Percentiles rank a stretch among this genome's conserved stretches.
These are phyloP conservation scores for Juncus inflexus DNA, from an alignment of 176 grass and related monocot genomes.

Conservation along the genomic window DNA sequence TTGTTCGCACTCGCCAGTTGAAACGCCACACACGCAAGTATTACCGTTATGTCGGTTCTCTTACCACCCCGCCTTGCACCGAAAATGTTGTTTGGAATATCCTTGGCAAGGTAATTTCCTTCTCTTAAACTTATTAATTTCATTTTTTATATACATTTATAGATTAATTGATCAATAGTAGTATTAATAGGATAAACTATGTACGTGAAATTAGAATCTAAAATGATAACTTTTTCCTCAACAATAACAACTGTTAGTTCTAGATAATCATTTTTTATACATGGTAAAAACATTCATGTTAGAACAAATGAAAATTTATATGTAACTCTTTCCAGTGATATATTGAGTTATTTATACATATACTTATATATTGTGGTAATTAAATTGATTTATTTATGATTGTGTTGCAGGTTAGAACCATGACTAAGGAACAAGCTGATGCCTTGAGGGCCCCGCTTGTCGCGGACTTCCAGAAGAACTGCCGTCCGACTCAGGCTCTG, in stretches of 20 bases:
- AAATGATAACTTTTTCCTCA: too few relatives aligned
- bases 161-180: background rate
- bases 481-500: slow-evolving; percentile 46
- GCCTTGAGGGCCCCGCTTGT: slow-evolving; percentile 31
- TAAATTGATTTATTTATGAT: slow-evolving; percentile 15
- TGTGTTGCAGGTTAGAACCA: slow-evolving; percentile 32
- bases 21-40: slow-evolving; percentile 47
- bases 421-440: slow-evolving; percentile 46
- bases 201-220: too few relatives aligned
- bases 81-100: slow-evolving; percentile 69
- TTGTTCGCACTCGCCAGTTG: slow-evolving; percentile 33
- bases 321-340: background rate
- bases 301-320: background rate
- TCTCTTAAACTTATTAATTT: background rate
- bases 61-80: slow-evolving; percentile 75
- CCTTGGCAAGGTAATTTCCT: slow-evolving; percentile 51
- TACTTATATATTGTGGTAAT: background rate
- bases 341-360: background rate
- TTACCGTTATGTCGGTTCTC: slow-evolving; percentile 68
- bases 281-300: background rate
- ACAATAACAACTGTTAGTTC: background rate
- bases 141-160: background rate
- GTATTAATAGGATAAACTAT: too few relatives aligned
- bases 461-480: slow-evolving; percentile 14
- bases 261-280: background rate